Conservation (phyloP, 164 flowering plant genomes). For the Vitis amurensis region DNA sequence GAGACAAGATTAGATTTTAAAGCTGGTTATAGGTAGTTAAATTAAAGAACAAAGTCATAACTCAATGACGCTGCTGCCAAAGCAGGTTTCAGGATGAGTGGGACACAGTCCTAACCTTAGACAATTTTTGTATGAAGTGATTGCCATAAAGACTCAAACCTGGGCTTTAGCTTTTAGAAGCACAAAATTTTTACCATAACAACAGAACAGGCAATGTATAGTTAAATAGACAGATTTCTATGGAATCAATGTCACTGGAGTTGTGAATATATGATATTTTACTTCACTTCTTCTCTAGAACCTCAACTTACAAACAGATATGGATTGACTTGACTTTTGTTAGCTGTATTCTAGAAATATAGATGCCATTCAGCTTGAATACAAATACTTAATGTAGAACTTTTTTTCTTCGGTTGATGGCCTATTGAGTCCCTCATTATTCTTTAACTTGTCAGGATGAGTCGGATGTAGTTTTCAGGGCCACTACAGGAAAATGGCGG, state of each 20-base stretch:
- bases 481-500: conserved; percentile 85
- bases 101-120: no score
- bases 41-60: background rate
- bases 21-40: no score
- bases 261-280: background rate
- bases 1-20: no score
- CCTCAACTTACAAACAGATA: background rate
- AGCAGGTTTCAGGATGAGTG: no score
- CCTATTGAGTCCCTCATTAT: conserved; percentile 1
- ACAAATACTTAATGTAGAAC: background rate
- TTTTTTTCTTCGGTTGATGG: background rate
- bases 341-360: background rate
- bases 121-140: no score
- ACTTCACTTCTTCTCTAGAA: background rate
- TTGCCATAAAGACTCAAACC: no score
- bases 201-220: background rate
- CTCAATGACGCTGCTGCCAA: no score
- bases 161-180: no score
- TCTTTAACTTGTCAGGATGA: conserved; percentile 66
- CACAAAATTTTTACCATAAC: background rate
- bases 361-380: background rate
- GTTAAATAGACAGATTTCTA: background rate
- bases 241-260: background rate
- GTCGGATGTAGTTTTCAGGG: conserved; percentile 93
- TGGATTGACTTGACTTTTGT: no score